Conservation (phyloP, 2,329 filamentous ascomycete genomes). For the Penicillium aurantiogriseum region DNA sequence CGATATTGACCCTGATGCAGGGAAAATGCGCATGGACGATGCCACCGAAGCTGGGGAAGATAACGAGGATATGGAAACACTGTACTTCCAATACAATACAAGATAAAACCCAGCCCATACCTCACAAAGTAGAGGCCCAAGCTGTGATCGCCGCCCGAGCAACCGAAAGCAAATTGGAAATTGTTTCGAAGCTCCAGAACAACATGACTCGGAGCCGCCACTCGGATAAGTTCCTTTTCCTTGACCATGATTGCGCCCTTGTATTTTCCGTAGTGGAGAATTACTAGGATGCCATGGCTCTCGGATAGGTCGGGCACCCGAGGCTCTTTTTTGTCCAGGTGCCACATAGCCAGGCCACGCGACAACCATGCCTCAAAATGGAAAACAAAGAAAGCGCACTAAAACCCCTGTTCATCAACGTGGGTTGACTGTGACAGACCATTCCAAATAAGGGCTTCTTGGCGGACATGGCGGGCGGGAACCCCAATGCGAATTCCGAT, state of each 20-base stretch:
- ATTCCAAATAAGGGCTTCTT: background rate
- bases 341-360: constrained; percentile 3
- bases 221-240: background rate
- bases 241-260: constrained; percentile 1
- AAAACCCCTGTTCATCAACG: constrained; percentile 5
- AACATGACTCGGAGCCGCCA: background rate
- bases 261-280: constrained; percentile 9
- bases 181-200: background rate
- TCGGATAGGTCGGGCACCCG: constrained; percentile 7
- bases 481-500: background rate
- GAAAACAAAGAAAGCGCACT: background rate
- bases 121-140: background rate
- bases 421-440: background rate
- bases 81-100: background rate
- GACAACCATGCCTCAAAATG: background rate
- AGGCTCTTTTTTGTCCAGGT: background rate
- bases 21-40: background rate
- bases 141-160: constrained; percentile 4
- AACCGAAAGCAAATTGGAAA: background rate
- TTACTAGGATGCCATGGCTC: background rate
- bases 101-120: background rate
- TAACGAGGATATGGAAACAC: background rate
- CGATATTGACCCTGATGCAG: background rate
- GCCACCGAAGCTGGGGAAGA: background rate
- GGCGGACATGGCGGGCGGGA: background rate